Conservation (phyloP, 352 stramenopile species). For the Globisporangium radiosum region DNA sequence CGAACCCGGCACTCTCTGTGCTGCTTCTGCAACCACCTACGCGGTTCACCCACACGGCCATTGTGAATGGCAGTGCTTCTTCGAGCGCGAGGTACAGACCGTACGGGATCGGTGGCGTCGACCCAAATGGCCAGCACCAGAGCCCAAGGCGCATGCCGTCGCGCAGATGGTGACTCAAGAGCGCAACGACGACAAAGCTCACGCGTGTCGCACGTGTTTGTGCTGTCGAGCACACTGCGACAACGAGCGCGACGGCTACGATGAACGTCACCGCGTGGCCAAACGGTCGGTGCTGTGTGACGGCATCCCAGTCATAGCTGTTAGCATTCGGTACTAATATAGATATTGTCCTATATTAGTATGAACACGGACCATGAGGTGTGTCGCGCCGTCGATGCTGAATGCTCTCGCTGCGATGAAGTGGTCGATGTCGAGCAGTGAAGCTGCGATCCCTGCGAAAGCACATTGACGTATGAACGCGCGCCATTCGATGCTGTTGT, state of each 20-base stretch:
- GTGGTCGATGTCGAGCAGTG: conserved; percentile 62
- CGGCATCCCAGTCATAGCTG: not conserved
- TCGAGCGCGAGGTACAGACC: conserved; percentile 58
- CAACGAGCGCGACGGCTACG: conserved; percentile 27
- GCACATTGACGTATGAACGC: conserved; percentile 35
- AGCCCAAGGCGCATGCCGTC: conserved; percentile 54
- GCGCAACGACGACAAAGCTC: conserved; percentile 47
- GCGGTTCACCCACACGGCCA: conserved; percentile 23
- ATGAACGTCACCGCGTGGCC: conserved; percentile 67
- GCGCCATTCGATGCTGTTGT: conserved; percentile 12
- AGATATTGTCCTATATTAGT: not conserved
- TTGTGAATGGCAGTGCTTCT: conserved; percentile 36
- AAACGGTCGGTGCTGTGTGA: conserved; percentile 36
- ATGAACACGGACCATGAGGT: conserved; percentile 23
- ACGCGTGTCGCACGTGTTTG: conserved; percentile 24
- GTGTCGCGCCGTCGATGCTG: conserved; percentile 46
- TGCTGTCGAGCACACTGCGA: conserved; percentile 27
- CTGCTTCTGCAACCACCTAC: no score
- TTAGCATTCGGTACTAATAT: not conserved
- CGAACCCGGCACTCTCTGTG: no score
- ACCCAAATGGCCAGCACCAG: conserved; percentile 70
- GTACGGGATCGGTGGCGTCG: conserved; percentile 55
- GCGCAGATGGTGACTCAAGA: conserved; percentile 63
- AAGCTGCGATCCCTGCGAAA: conserved; percentile 28
- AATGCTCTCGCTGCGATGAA: conserved; percentile 60